A percentile compares a stretch with the other conserved stretches of the same genome.
phyloP scores from a whole-genome alignment of 2,329 filamentous ascomycete species.

The Aureobasidium subglaciale region DNA sequence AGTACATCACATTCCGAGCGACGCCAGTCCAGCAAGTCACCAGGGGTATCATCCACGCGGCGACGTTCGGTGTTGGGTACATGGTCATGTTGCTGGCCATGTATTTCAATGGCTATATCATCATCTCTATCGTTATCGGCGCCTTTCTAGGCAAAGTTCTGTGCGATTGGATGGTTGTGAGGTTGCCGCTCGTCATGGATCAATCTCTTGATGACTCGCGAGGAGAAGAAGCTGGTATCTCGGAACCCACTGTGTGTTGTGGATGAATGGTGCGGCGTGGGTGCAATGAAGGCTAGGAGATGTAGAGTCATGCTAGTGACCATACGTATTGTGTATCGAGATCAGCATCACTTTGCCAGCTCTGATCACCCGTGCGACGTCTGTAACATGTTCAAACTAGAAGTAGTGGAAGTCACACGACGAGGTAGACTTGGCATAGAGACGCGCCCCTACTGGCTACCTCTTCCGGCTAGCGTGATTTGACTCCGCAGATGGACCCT shows the following conservation, averaged over 20 bases:
- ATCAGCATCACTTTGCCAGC: too few species aligned
- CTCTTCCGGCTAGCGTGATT: too few species aligned
- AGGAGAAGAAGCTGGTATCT: neutral
- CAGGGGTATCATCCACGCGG: conserved; percentile 59
- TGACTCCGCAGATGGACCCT: too few species aligned
- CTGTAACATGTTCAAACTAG: too few species aligned
- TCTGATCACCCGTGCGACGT: too few species aligned
- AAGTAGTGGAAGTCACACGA: too few species aligned
- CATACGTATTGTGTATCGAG: too few species aligned
- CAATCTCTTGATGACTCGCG: neutral
- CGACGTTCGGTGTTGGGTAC: conserved; percentile 69
- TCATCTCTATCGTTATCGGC: conserved; percentile 74
- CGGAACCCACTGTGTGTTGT: conserved; percentile 9
- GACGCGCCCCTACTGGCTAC: too few species aligned
- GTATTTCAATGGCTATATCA: conserved; percentile 65
- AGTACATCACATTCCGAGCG: conserved; percentile 39
- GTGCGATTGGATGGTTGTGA: conserved; percentile 53
- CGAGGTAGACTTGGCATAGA: too few species aligned
- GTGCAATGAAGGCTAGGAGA: too few species aligned
- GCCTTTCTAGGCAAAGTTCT: conserved; percentile 65
- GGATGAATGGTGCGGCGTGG: neutral
- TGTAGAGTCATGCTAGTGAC: too few species aligned
- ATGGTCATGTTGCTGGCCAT: conserved; percentile 68
- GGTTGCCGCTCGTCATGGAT: neutral
- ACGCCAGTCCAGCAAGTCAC: conserved; percentile 1